Base-by-base conservation (phyloP, 2,329 filamentous ascomycete species). In the Fusarium sp. region DNA sequence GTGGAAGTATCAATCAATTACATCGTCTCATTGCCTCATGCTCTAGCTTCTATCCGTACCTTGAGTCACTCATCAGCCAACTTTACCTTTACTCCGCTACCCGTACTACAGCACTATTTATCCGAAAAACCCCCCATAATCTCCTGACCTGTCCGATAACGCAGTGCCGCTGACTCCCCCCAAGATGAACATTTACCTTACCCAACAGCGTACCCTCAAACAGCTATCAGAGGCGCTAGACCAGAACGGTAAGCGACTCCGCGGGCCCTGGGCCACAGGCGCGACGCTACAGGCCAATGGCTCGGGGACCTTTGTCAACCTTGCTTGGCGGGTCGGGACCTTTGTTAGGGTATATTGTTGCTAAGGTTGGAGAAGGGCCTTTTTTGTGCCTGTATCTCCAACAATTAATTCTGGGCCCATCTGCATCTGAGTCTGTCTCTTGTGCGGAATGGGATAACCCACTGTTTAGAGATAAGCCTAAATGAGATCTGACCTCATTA, bases 281-380 rank as follows among this genome's bases (percentile, higher is more conserved):
- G 23, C 21, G 18, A 27, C 21, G 55, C 42, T 33, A 41, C 17
- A 33, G 40, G 39, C 35, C 63, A 48, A 25, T 25, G 5, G 35
- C 39, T 52, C 54, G 54, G 50, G 65, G 65, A 69, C 65, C 65
- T 68, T 25, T 25, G 25, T 25, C 25, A 9, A n/a, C n/a, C n/a
- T n/a, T 25, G 25, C 25, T 25, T 25, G 25, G 25, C 25, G 25
- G 10, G 5, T 25, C 25, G 25, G 25, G 25, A 25, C 25, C 25
- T 25, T 25, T 25, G 25, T 25, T 25, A 69, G 69, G 65, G n/a
- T n/a, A n/a, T n/a, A n/a, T n/a, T n/a, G n/a, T 25, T 25, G 25
- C 10, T 25, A 69, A 66, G 65, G 46, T 49, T 65, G 53, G 43
- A 52, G 29, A 67, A 64, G 63, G 64, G 52, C 60, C 58, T 50